Evolutionary conservation across 2,329 filamentous ascomycete species (phyloP), one percentile per base, ranked within the genome.

Genomic region (Ophiostoma sp.): DNA sequence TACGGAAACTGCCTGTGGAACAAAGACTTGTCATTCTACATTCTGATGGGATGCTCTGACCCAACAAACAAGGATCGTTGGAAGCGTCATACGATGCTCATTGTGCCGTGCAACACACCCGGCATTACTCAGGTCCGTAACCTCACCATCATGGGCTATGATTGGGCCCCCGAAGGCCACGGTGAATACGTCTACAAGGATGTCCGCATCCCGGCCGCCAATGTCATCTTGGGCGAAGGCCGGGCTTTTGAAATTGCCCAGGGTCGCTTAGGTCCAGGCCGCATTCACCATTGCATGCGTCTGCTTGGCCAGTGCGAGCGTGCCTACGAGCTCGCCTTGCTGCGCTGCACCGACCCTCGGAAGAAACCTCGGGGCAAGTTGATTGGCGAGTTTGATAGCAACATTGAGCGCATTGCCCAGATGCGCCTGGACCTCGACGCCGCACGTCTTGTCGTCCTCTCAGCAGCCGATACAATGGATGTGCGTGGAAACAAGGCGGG

Each of bases 191-290:
- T 83, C 57, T 98, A 98, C 82, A 85, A 90, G 71, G 90, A 98
- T 78, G 95, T 97, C 72, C 90, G 94, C 71, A 91, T 98, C 0
- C 94, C 94, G 11, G 87, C 85, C 44, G 83, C 83, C 76, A 94
- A 92, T 82, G 90, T 98, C 77, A 91, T 97, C 20, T 89, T 98
- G 4, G 94, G 94, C 71, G 92, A 95, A 79, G 94, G 95, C 73
- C 89, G 92, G 72, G 95, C 95, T 23, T 98, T 98, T 79, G 95
- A 99, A 81, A 97, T 99, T 77, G 97, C 98, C 77, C 95, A 99
- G 79, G 95, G 95, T 70, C 92, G 95, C 76, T 89, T 99, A 27
- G 95, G 95, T 0, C 95, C 95, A 1, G 95, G 95, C 54, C 91
- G 95, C 71, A 98, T 99, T 78, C 95, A 99, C 82, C 95, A 99